Conservation (phyloP, 306 rosid species). For the Prunus campanulata region DNA sequence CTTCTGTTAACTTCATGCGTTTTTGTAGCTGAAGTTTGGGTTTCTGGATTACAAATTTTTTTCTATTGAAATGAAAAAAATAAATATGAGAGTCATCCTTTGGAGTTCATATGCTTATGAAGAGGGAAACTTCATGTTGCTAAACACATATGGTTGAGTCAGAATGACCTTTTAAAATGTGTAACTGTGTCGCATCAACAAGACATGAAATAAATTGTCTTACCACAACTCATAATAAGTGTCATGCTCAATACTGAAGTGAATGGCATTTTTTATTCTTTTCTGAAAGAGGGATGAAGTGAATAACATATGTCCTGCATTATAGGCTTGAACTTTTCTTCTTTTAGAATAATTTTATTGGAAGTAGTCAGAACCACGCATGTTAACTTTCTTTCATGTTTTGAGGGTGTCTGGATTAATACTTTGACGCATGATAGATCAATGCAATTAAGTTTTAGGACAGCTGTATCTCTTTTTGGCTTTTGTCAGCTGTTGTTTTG, state of each 20-base stretch:
- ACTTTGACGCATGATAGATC: constrained; percentile 12
- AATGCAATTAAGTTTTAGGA: constrained; percentile 15
- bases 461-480: neutral
- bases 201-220: neutral
- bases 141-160: neutral
- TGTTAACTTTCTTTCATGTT: constrained; percentile 5
- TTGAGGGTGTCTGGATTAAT: constrained; percentile 9
- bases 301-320: neutral
- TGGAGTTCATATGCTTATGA: neutral
- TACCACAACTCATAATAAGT: neutral
- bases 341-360: neutral
- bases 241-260: neutral
- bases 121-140: neutral
- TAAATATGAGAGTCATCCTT: neutral
- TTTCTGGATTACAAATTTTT: neutral
- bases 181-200: neutral
- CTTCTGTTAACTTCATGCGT: neutral
- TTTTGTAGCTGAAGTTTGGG: constrained; percentile 3
- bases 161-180: neutral
- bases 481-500: constrained; percentile 12
- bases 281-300: neutral
- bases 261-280: neutral
- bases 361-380: neutral
- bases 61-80: neutral
- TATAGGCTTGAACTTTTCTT: neutral